A percentile compares a stretch with the other conserved stretches of the same genome.
phyloP scores from a whole-genome alignment of 257 asterid species.

The Scutellaria barbata region DNA sequence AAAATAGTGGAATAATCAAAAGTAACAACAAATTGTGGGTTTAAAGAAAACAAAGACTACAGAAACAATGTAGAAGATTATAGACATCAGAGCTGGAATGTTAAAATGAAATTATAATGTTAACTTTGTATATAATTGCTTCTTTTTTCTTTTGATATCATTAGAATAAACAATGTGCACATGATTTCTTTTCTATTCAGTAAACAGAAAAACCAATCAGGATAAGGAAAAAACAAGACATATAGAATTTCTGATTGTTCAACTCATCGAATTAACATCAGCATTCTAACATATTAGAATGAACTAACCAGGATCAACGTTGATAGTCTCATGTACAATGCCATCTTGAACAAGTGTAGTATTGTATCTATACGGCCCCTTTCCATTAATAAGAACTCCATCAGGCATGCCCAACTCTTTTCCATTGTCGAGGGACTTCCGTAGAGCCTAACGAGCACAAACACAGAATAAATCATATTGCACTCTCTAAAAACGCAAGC shows the following conservation, averaged over 20 bases:
- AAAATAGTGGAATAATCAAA: neutral
- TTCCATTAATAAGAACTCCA: conserved; percentile 9
- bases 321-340: conserved; percentile 4
- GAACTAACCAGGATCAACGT: conserved; percentile 13
- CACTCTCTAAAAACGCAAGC: neutral
- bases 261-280: neutral
- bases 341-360: neutral
- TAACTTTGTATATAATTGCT: too few relatives aligned
- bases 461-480: conserved; percentile 1
- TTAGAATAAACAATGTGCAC: too few relatives aligned
- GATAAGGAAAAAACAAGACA: too few relatives aligned
- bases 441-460: neutral
- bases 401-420: conserved; percentile 1
- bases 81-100: neutral
- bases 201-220: too few relatives aligned
- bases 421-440: neutral
- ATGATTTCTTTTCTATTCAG: too few relatives aligned
- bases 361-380: conserved; percentile 12
- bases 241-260: too few relatives aligned
- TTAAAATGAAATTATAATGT: neutral
- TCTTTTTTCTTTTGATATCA: too few relatives aligned
- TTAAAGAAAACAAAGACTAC: neutral
- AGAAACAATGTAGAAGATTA: neutral
- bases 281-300: neutral
- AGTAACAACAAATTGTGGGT: neutral